Evolutionary conservation across 139 green algal species (phyloP).

Genomic region (Micromonas pusilla): DNA sequence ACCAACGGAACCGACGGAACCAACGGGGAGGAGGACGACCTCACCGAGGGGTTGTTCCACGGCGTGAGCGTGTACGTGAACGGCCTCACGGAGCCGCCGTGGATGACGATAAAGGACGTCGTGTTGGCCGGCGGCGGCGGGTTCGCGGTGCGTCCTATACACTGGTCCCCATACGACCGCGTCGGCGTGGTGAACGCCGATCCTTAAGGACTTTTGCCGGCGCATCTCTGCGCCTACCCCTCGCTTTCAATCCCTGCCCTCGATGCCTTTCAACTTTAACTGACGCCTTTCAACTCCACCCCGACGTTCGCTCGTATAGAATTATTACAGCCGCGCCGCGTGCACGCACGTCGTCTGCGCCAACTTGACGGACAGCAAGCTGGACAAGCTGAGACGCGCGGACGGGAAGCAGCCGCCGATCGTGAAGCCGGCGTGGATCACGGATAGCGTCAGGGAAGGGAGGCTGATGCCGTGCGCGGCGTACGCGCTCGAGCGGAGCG

Average conservation of each 20-base stretch:
- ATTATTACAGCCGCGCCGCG: neutral
- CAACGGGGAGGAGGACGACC: too few species aligned
- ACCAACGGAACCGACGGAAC: too few species aligned
- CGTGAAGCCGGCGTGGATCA: neutral
- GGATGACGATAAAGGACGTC: neutral
- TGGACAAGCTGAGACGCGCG: neutral
- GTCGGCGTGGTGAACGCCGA: too few species aligned
- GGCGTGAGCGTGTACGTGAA: neutral
- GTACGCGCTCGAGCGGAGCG: neutral
- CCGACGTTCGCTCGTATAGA: too few species aligned
- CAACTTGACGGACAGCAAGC: neutral
- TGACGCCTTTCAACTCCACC: too few species aligned
- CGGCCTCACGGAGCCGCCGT: neutral
- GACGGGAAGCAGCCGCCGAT: neutral
- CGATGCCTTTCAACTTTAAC: too few species aligned
- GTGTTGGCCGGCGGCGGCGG: neutral
- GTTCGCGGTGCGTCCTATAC: too few species aligned
- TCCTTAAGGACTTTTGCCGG: too few species aligned
- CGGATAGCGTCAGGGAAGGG: neutral
- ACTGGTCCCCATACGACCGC: too few species aligned
- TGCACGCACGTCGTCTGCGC: neutral
- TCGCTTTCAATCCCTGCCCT: too few species aligned
- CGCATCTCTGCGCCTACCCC: too few species aligned
- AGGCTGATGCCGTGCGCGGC: neutral
- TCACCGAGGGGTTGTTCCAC: neutral